Base-by-base conservation (phyloP, 2,329 filamentous ascomycete species). In the Juglanconis juglandina region DNA sequence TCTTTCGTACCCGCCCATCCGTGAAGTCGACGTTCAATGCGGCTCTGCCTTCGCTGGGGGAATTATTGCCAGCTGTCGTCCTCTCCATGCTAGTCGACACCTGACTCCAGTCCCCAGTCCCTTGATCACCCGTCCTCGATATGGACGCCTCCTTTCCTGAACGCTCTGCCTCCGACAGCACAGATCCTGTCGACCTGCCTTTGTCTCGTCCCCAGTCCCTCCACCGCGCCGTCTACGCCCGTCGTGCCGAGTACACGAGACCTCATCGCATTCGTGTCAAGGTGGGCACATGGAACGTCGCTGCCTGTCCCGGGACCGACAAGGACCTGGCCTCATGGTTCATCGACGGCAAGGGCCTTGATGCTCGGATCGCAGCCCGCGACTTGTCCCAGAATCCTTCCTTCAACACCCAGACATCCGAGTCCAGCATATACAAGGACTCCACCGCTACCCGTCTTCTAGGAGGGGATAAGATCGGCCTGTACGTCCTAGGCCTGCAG, bases 211-310 rank as follows among this genome's bases (percentile, higher is more conserved):
- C 81, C 1, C 79, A 81, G 56, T 87, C 85, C 3, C 81, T 89
- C n/a, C 84, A 84, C 50, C 79, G 78, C 63, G 84, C 85, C 35
- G 79, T 98, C 44, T 84, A 88, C 70, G 87, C 89, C 44, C 85
- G 95, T 57, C 85, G 87, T 68, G 77, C 84, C 53, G 93, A 98
- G 72, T 99, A 93, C 72, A 88, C 89, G 33, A 85, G 87, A 42
- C 84, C 87, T 48, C 87, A 87, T 71, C 83, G 83, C 54, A 85
- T 96, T 67, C 88, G 87, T 65, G 84, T 99, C 73, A 97, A 97
- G 75, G 83, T 99, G 55, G 95, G 94, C 47, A 89, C 91, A 0
- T 99, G 95, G 95, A 99, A 99, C 74, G 91, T 96, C 14, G 95
- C 92, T 4, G 87, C 89, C 1, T 87, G 90, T 65, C 86, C 90